Conservation (phyloP, 257 asterid species). For the Cruciata laevipes region DNA sequence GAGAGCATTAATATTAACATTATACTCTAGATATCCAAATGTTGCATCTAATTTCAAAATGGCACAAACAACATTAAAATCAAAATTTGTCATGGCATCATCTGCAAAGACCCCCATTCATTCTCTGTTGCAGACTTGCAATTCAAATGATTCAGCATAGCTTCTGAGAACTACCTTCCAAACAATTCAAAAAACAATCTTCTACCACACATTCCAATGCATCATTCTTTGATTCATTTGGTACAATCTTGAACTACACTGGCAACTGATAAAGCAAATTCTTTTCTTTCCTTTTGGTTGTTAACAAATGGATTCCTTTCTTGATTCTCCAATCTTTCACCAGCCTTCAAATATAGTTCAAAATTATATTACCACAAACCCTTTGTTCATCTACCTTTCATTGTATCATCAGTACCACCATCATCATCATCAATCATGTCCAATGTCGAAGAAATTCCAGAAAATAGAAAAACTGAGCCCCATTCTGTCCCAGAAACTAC, state of each 20-base stretch:
- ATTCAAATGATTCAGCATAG: too few species aligned
- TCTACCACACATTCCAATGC: too few species aligned
- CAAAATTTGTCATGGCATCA: too few species aligned
- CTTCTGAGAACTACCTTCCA: not conserved
- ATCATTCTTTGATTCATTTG: too few species aligned
- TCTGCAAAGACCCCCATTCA: too few species aligned
- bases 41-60: too few species aligned
- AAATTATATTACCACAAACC: not conserved
- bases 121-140: too few species aligned
- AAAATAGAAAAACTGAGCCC: not conserved
- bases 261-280: not conserved
- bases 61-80: too few species aligned
- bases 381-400: not conserved
- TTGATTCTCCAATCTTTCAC: not conserved
- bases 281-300: not conserved
- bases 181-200: not conserved
- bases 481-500: not conserved
- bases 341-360: not conserved
- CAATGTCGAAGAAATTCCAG: not conserved
- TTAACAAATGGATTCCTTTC: slow-evolving; percentile 5
- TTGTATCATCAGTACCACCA: too few species aligned
- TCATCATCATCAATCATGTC: not conserved
- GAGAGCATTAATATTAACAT: too few species aligned
- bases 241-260: too few species aligned
- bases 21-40: too few species aligned